Percentiles rank a stretch among this genome's conserved stretches.
phyloP scores from a whole-genome alignment of 2,329 filamentous ascomycete genomes.

The Sarocladium oryzae region DNA sequence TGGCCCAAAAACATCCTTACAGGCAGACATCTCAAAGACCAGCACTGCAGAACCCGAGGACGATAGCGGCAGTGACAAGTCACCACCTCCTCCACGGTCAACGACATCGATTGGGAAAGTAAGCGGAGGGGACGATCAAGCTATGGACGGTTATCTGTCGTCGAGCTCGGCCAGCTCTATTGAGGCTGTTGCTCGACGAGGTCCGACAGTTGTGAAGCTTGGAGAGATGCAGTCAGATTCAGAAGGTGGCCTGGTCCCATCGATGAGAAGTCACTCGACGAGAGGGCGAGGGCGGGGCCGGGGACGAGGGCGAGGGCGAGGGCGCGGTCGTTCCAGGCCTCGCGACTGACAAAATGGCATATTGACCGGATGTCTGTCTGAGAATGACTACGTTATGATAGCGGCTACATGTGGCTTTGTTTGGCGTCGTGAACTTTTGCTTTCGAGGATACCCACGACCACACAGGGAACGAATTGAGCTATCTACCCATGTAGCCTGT shows the following conservation, averaged over 20 bases:
- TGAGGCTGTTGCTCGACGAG: background rate
- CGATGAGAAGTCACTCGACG: constrained; percentile 9
- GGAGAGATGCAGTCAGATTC: background rate
- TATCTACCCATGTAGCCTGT: too few relatives aligned
- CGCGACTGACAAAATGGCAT: background rate
- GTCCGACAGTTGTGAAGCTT: background rate
- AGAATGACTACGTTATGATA: too few relatives aligned
- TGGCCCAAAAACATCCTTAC: background rate
- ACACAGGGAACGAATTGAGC: too few relatives aligned
- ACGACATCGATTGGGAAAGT: background rate
- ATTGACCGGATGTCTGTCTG: too few relatives aligned
- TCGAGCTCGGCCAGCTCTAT: constrained; percentile 8
- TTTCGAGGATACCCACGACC: too few relatives aligned
- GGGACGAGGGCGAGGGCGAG: constrained; percentile 15
- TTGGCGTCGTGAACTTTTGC: too few relatives aligned
- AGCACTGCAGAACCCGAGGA: background rate
- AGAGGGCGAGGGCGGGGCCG: constrained; percentile 10
- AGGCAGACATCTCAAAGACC: background rate
- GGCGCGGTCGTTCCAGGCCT: constrained; percentile 17
- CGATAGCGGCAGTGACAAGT: background rate
- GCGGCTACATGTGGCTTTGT: too few relatives aligned
- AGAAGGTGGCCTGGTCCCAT: background rate
- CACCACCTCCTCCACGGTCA: constrained; percentile 4
- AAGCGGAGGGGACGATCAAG: background rate
- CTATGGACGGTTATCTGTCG: background rate